Conservation (phyloP, 805 yeast genomes). For the Metschnikowia kofuensis region DNA sequence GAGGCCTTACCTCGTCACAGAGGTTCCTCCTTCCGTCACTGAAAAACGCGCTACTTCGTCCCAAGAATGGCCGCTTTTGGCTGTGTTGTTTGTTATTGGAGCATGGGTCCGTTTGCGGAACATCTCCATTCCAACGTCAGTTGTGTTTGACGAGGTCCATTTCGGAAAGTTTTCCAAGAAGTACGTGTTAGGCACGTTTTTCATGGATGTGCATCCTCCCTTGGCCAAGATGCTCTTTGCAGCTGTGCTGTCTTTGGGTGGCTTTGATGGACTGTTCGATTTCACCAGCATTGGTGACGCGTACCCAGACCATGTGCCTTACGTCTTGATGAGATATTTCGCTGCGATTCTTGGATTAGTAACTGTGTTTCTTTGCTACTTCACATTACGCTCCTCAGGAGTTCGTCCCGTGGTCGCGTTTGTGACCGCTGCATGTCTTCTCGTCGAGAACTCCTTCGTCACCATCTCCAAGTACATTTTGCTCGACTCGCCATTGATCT, state of each 20-base stretch:
- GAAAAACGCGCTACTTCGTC: constrained; percentile 19
- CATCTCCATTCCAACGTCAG: constrained; percentile 69
- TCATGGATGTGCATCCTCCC: constrained; percentile 81
- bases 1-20: constrained; percentile 55
- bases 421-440: constrained; percentile 51
- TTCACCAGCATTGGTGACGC: constrained; percentile 65
- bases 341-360: constrained; percentile 68
- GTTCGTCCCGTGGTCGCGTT: constrained; percentile 63
- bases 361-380: constrained; percentile 61
- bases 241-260: constrained; percentile 62
- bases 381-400: constrained; percentile 70
- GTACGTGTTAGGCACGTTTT: constrained; percentile 63
- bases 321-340: constrained; percentile 64
- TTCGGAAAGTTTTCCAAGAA: constrained; percentile 95
- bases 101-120: constrained; percentile 56
- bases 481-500: constrained; percentile 71
- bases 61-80: constrained; percentile 26
- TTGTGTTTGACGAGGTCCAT: constrained; percentile 90
- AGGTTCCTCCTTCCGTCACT: constrained; percentile 40
- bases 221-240: constrained; percentile 75
- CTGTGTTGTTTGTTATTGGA: constrained; percentile 49
- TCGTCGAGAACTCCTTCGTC: constrained; percentile 64
- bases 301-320: constrained; percentile 61
- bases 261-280: constrained; percentile 67
- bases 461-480: constrained; percentile 75